Conservation (phyloP, 148 eudicot genomes). For the Nyssa sinensis region DNA sequence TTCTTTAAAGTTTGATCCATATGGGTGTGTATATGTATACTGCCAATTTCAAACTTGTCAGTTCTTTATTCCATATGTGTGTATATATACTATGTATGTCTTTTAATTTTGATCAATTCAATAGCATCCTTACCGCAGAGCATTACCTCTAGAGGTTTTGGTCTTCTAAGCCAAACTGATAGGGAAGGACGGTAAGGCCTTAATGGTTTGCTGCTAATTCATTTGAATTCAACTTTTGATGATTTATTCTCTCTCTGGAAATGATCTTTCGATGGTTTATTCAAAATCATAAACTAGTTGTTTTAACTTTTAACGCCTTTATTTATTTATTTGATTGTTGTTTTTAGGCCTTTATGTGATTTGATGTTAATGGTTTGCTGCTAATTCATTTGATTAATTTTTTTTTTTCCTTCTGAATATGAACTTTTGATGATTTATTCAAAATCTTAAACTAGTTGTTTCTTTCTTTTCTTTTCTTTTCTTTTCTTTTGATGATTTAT, state of each 20-base stretch:
- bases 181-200: not conserved
- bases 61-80: not conserved
- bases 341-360: not conserved
- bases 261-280: no score
- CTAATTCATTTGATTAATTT: not conserved
- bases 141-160: not conserved
- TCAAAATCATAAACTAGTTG: no score
- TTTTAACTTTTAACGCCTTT: no score
- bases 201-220: not conserved
- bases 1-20: not conserved
- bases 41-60: not conserved
- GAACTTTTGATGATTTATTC: not conserved
- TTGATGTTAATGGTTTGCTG: not conserved
- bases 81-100: not conserved
- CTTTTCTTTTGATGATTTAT: not conserved
- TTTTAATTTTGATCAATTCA: not conserved
- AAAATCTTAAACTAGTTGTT: not conserved
- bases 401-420: no score
- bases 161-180: not conserved
- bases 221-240: not conserved
- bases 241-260: no score
- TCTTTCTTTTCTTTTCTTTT: no score
- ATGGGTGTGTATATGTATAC: not conserved
- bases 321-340: no score
- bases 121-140: not conserved